Conservation (phyloP, 495 filamentous ascomycete genomes). For the Penicillium riverlandense region DNA sequence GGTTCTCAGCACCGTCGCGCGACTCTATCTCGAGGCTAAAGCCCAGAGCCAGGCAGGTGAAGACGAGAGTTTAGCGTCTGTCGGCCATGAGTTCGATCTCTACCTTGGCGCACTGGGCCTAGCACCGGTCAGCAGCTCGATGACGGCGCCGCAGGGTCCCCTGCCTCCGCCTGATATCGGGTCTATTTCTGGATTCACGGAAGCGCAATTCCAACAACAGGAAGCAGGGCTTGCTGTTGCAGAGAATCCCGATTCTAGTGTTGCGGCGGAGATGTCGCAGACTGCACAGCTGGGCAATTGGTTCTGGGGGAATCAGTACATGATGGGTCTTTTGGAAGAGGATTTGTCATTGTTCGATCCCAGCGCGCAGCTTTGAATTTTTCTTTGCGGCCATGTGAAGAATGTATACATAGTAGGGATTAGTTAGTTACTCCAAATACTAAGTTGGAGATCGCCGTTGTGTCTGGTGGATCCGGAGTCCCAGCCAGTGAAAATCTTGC, state of each 20-base stretch:
- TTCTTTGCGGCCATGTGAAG: background rate
- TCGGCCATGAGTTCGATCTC: conserved; percentile 55
- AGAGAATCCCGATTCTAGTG: too few relatives aligned
- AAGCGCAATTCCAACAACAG: conserved; percentile 5
- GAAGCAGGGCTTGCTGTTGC: conserved; percentile 3
- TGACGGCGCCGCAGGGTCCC: background rate
- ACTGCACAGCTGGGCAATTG: conserved; percentile 53
- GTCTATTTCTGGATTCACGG: too few relatives aligned
- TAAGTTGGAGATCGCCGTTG: background rate
- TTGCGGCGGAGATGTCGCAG: conserved; percentile 18
- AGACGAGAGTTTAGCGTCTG: conserved; percentile 37
- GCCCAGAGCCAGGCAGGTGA: conserved; percentile 33
- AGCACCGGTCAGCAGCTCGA: conserved; percentile 31
- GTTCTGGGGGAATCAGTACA: conserved; percentile 61
- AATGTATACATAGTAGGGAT: too few relatives aligned
- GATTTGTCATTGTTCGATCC: conserved; percentile 49
- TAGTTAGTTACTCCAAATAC: too few relatives aligned
- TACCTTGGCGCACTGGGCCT: conserved; percentile 59
- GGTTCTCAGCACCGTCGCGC: conserved; percentile 54
- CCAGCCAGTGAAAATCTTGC: conserved; percentile 7
- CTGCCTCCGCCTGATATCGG: too few relatives aligned
- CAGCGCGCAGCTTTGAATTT: conserved; percentile 16
- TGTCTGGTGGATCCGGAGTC: background rate
- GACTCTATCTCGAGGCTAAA: conserved; percentile 55
- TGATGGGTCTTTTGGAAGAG: conserved; percentile 57